A percentile compares a stretch with the other conserved stretches of the same genome.
These are phyloP conservation scores for Drechslerella dactyloides DNA, from an alignment of 2,329 filamentous ascomycete species.

Conservation along the genomic window DNA sequence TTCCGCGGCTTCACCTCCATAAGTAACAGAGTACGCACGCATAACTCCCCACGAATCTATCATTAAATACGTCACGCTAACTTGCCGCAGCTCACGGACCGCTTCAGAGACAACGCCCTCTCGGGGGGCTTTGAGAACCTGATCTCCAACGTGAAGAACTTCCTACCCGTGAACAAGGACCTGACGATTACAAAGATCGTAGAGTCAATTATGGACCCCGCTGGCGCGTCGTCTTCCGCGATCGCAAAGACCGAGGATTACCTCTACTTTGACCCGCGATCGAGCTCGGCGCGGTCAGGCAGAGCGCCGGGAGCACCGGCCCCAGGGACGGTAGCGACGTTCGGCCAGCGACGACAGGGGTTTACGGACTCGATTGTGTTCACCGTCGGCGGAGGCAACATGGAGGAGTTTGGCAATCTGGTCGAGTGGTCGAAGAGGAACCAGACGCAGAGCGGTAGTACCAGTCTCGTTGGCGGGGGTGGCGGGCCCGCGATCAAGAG, in stretches of 20 bases:
- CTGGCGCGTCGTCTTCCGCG: slow-evolving; percentile 84
- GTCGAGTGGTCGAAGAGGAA: slow-evolving; percentile 93
- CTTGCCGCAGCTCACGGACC: slow-evolving; percentile 72
- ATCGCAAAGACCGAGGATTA: slow-evolving; percentile 97
- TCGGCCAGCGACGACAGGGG: slow-evolving; percentile 86
- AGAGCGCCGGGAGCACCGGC: slow-evolving; percentile 58
- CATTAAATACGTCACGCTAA: neutral
- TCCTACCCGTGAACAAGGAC: slow-evolving; percentile 93
- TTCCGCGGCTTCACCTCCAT: slow-evolving; percentile 94
- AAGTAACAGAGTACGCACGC: slow-evolving; percentile 68
- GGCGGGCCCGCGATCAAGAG: slow-evolving; percentile 67
- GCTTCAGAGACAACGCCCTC: slow-evolving; percentile 85
- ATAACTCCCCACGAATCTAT: neutral
- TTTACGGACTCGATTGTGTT: slow-evolving; percentile 94
- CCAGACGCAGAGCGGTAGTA: slow-evolving; percentile 63
- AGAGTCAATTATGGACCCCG: slow-evolving; percentile 96
- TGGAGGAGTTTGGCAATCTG: slow-evolving; percentile 98
- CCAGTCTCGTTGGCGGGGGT: slow-evolving; percentile 57
- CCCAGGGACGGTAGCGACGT: slow-evolving; percentile 70
- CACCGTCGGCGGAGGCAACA: slow-evolving; percentile 91
- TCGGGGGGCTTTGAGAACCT: slow-evolving; percentile 88
- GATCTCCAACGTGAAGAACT: slow-evolving; percentile 96
- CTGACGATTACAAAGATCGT: slow-evolving; percentile 97
- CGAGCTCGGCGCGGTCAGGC: slow-evolving; percentile 81
- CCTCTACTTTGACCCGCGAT: slow-evolving; percentile 94